Evolutionary conservation across 2,329 filamentous ascomycete genomes (phyloP).

Genomic region (Fusarium cyanostomum): DNA sequence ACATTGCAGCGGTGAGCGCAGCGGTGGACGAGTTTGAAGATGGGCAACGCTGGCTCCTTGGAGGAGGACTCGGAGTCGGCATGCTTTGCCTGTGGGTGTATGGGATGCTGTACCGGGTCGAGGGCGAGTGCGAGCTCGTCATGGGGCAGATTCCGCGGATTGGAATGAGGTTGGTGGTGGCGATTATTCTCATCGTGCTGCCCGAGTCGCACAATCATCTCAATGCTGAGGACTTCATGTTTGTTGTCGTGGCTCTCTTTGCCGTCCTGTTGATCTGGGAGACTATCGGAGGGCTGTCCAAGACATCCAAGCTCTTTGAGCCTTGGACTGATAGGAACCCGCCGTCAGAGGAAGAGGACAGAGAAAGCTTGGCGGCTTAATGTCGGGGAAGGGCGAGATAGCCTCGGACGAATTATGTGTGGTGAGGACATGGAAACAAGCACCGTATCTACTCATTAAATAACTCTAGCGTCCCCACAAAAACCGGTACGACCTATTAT

Average conservation of each 20-base stretch:
- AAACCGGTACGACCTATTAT: no score
- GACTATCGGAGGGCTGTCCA: conserved; percentile 50
- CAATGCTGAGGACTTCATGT: conserved; percentile 49
- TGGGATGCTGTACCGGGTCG: conserved; percentile 53
- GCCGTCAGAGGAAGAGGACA: conserved; percentile 40
- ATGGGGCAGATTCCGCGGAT: conserved; percentile 49
- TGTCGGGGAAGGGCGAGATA: background rate
- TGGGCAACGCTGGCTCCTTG: conserved; percentile 58
- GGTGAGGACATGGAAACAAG: background rate
- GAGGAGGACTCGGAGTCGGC: conserved; percentile 56
- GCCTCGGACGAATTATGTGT: background rate
- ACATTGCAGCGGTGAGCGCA: conserved; percentile 55
- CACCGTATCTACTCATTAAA: no score
- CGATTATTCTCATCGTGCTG: conserved; percentile 48
- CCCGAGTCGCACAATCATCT: conserved; percentile 49
- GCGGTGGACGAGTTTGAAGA: conserved; percentile 51
- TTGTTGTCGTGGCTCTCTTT: conserved; percentile 55
- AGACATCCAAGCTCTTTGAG: conserved; percentile 46
- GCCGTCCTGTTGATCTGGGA: conserved; percentile 56
- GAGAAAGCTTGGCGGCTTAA: conserved; percentile 21
- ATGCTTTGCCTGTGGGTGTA: conserved; percentile 56
- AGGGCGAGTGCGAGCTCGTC: conserved; percentile 49
- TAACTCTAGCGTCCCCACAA: no score
- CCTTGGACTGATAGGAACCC: conserved; percentile 46
- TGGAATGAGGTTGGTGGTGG: conserved; percentile 47